A percentile compares a stretch with the other conserved stretches of the same genome.
Evolutionary conservation across 2,329 filamentous ascomycete genomes (phyloP).

Genomic region (Ploettnerulaceae sp.): DNA sequence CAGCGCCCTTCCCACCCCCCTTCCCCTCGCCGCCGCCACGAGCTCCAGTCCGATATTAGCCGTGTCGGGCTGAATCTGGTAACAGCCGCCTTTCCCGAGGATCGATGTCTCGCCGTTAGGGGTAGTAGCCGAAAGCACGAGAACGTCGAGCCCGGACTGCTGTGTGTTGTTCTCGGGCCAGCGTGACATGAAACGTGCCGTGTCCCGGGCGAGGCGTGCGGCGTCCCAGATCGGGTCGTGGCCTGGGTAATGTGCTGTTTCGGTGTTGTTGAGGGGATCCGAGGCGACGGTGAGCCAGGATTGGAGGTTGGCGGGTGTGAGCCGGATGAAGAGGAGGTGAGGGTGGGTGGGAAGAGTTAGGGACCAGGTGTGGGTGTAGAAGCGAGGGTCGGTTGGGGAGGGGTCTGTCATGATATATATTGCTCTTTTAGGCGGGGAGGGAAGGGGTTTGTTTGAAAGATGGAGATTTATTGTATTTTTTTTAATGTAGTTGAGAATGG

Average conservation of each 20-base stretch:
- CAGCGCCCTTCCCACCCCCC: conserved; percentile 9
- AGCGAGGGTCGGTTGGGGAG: conserved; percentile 9
- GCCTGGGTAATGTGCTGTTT: neutral
- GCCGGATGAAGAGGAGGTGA: conserved; percentile 13
- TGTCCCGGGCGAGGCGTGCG: neutral
- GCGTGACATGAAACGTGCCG: neutral
- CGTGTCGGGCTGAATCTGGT: neutral
- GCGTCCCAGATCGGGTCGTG: neutral
- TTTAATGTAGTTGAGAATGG: too few relatives aligned
- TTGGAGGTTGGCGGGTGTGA: conserved; percentile 8
- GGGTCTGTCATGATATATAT: too few relatives aligned
- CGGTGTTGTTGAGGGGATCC: conserved; percentile 5
- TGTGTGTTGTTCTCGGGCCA: neutral
- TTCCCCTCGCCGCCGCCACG: conserved; percentile 4
- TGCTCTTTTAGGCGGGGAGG: too few relatives aligned
- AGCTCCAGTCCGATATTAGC: conserved; percentile 11
- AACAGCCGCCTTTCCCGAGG: neutral
- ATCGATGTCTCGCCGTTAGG: neutral
- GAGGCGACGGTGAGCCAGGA: conserved; percentile 2
- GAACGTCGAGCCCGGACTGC: conserved; percentile 8
- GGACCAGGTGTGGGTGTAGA: conserved; percentile 18
- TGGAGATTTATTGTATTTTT: too few relatives aligned
- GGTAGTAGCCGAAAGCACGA: neutral
- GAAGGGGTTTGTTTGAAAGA: too few relatives aligned
- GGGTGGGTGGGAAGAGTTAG: conserved; percentile 13